These are phyloP conservation scores for Tephrocybe rancida DNA, from an alignment of 768 basidiomycete species.

Conservation along the genomic window DNA sequence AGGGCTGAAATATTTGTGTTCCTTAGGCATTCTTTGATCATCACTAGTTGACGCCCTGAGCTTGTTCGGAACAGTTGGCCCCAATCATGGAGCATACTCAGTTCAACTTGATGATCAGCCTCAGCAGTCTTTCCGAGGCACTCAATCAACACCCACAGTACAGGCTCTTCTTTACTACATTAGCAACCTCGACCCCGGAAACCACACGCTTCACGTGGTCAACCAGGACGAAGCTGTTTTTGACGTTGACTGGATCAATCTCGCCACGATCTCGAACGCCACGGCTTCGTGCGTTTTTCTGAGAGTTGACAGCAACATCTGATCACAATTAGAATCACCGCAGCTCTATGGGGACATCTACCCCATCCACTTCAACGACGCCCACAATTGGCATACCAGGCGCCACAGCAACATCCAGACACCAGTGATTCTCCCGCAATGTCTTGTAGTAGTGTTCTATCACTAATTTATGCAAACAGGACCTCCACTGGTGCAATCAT, in stretches of 20 bases:
- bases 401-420: background rate
- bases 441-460: background rate
- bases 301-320: background rate
- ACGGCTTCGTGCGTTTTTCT: background rate
- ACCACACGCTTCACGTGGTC: constrained; percentile 5
- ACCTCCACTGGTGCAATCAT: background rate
- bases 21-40: too few species aligned
- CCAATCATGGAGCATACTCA: constrained; percentile 7
- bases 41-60: background rate
- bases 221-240: constrained; percentile 1
- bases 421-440: background rate
- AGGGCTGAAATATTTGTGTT: too few species aligned
- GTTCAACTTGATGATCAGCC: constrained; percentile 7
- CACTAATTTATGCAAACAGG: background rate
- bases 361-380: too few species aligned
- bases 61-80: constrained; percentile 3
- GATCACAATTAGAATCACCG: too few species aligned
- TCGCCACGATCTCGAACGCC: background rate
- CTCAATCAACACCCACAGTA: background rate
- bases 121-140: background rate
- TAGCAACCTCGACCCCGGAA: background rate
- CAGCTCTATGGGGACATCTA: too few species aligned
- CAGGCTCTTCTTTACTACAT: constrained; percentile 4
- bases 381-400: background rate
- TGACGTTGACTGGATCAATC: background rate